Percentiles rank a stretch among this genome's conserved stretches.
These are phyloP conservation scores for Metschnikowia kofuensis DNA, from an alignment of 805 yeast species.

Conservation along the genomic window DNA sequence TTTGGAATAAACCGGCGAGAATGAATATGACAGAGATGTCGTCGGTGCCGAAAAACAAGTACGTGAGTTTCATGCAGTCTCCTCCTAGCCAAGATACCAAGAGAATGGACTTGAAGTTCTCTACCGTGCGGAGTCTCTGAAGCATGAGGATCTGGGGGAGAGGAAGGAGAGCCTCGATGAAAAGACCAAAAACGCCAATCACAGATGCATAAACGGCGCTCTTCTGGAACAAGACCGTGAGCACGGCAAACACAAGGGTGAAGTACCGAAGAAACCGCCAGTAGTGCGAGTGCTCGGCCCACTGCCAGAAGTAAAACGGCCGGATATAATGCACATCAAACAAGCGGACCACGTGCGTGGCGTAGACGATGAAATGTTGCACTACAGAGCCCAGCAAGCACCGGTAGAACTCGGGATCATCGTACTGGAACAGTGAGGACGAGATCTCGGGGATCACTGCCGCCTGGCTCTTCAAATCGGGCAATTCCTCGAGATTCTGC, in stretches of 20 bases:
- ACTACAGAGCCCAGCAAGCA: conserved; percentile 5
- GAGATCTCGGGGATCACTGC: conserved; percentile 12
- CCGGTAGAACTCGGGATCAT: conserved; percentile 9
- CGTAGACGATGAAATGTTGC: conserved; percentile 13
- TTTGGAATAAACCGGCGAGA: conserved; percentile 73
- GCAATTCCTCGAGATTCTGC: conserved; percentile 27
- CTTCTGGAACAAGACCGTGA: conserved; percentile 40
- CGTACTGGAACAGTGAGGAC: conserved; percentile 9
- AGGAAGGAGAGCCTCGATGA: conserved; percentile 71
- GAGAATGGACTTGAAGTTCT: conserved; percentile 75
- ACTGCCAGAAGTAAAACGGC: conserved; percentile 79
- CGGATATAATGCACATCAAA: conserved; percentile 71
- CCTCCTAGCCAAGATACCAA: conserved; percentile 87
- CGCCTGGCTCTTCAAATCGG: conserved; percentile 28
- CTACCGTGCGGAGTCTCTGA: conserved; percentile 61
- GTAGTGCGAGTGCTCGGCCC: conserved; percentile 58
- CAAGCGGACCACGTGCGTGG: conserved; percentile 44
- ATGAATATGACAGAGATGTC: conserved; percentile 64
- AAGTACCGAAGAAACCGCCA: conserved; percentile 54
- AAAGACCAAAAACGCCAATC: conserved; percentile 62
- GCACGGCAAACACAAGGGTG: conserved; percentile 34
- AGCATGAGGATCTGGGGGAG: conserved; percentile 75
- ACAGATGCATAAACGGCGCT: conserved; percentile 42
- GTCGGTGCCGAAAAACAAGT: conserved; percentile 71
- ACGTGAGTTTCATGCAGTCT: conserved; percentile 73